phyloP scores from a whole-genome alignment of 257 asterid species.

The Eucommia ulmoides region DNA sequence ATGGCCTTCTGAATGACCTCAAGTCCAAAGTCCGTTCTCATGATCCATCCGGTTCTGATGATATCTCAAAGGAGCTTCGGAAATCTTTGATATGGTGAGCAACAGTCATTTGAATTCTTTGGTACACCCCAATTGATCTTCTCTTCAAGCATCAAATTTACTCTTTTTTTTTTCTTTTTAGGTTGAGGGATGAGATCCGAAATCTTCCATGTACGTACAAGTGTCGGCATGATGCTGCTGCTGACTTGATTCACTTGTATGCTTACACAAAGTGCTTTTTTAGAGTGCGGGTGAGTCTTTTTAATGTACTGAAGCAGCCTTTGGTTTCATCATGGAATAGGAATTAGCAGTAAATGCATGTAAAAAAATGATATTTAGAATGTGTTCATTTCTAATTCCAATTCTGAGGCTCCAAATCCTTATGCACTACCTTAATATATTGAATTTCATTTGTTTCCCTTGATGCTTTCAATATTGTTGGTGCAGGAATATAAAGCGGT shows the following conservation, averaged over 20 bases:
- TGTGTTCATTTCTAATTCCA: no score
- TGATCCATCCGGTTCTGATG: conserved; percentile 74
- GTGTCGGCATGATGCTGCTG: conserved; percentile 96
- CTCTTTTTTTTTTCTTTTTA: conserved; percentile 24
- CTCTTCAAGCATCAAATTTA: background rate
- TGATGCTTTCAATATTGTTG: conserved; percentile 12
- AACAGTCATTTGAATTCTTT: background rate
- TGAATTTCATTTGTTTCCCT: no score
- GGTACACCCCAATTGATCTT: background rate
- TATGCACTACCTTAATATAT: no score
- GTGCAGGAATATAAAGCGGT: conserved; percentile 78
- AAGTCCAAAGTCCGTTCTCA: conserved; percentile 64
- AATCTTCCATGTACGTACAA: conserved; percentile 81
- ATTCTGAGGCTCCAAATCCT: no score
- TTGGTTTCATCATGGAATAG: no score
- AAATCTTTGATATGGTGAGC: conserved; percentile 86
- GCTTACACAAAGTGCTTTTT: conserved; percentile 80
- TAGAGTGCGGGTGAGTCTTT: conserved; percentile 56
- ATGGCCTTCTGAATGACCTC: conserved; percentile 48
- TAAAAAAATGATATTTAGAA: no score
- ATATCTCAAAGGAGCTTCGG: conserved; percentile 44
- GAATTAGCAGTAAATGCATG: no score
- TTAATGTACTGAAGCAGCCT: no score
- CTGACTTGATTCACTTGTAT: conserved; percentile 89
- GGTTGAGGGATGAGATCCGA: conserved; percentile 98